Conservation (phyloP, 2,329 filamentous ascomycete genomes). For the Neofusicoccum ribis region DNA sequence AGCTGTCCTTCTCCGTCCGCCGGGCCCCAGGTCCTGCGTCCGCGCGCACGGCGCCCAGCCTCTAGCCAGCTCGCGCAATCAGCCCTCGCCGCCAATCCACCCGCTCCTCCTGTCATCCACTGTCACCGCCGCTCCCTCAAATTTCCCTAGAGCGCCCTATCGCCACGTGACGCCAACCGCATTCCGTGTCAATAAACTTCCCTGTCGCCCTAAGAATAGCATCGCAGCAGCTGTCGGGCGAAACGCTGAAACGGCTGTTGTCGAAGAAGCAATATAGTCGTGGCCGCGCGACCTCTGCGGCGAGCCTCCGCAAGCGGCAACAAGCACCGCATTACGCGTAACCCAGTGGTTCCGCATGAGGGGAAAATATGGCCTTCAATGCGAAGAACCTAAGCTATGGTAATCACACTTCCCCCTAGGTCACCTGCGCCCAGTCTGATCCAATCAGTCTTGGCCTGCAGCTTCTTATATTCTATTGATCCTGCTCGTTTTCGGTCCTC, state of each 20-base stretch:
- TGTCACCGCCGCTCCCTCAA: slow-evolving; percentile 2
- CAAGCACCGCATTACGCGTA: neutral
- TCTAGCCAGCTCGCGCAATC: slow-evolving; percentile 9
- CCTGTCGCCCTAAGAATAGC: slow-evolving; percentile 7
- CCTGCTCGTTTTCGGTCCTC: neutral
- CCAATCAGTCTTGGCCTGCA: too few species aligned
- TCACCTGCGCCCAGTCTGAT: neutral
- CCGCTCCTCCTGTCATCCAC: neutral
- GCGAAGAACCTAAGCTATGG: slow-evolving; percentile 71
- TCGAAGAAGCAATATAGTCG: neutral
- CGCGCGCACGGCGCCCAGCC: slow-evolving; percentile 13
- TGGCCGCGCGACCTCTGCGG: neutral
- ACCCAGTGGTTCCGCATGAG: neutral
- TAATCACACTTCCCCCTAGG: slow-evolving; percentile 23
- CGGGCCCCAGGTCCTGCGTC: neutral
- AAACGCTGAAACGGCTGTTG: neutral
- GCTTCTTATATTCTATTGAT: too few species aligned
- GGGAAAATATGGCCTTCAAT: slow-evolving; percentile 60
- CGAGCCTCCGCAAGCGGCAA: neutral
- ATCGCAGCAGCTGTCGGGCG: neutral
- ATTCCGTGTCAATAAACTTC: slow-evolving; percentile 1
- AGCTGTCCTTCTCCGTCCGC: slow-evolving; percentile 8
- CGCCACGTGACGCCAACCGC: slow-evolving; percentile 2
- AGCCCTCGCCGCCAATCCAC: slow-evolving; percentile 8
- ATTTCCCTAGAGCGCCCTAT: slow-evolving; percentile 13